These are phyloP conservation scores for Papiliotrema nemorosa DNA, from an alignment of 1,284 basidiomycete species.

Conservation along the genomic window DNA sequence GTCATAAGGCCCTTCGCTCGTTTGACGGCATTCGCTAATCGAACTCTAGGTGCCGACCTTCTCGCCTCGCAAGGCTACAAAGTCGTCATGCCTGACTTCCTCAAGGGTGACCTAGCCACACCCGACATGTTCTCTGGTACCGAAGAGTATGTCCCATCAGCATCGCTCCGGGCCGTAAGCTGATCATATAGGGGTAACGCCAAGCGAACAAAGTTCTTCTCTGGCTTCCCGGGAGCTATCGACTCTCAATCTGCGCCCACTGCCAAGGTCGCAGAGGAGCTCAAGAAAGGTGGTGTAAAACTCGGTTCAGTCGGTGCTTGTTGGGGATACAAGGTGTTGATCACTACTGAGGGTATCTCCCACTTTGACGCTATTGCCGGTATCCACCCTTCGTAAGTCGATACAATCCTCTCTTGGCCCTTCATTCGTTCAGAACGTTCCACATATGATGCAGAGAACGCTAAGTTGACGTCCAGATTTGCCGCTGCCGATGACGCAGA, in stretches of 20 bases:
- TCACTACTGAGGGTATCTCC: constrained; percentile 18
- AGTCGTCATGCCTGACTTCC: constrained; percentile 53
- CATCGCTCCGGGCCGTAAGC: too few species aligned
- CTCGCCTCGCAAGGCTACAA: constrained; percentile 45
- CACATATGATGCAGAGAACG: background rate
- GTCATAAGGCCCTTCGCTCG: too few species aligned
- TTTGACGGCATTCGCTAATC: background rate
- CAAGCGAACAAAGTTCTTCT: constrained; percentile 32
- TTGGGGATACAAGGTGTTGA: constrained; percentile 46
- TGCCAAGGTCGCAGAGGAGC: constrained; percentile 32
- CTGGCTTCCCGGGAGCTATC: constrained; percentile 33
- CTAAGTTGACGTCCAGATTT: constrained; percentile 26
- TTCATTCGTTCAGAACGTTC: background rate
- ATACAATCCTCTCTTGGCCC: background rate
- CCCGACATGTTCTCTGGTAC: constrained; percentile 41
- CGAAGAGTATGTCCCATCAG: constrained; percentile 13
- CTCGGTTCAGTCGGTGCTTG: constrained; percentile 50
- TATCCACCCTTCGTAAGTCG: constrained; percentile 45
- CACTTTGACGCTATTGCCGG: constrained; percentile 34
- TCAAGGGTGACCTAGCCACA: constrained; percentile 46
- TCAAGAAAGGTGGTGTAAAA: constrained; percentile 41
- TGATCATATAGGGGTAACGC: constrained; percentile 19
- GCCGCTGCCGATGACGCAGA: constrained; percentile 46
- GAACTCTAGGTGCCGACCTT: constrained; percentile 42
- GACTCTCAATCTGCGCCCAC: constrained; percentile 35